phyloP scores from a whole-genome alignment of 208 protist genomes.

The Trichomonas vaginalis region DNA sequence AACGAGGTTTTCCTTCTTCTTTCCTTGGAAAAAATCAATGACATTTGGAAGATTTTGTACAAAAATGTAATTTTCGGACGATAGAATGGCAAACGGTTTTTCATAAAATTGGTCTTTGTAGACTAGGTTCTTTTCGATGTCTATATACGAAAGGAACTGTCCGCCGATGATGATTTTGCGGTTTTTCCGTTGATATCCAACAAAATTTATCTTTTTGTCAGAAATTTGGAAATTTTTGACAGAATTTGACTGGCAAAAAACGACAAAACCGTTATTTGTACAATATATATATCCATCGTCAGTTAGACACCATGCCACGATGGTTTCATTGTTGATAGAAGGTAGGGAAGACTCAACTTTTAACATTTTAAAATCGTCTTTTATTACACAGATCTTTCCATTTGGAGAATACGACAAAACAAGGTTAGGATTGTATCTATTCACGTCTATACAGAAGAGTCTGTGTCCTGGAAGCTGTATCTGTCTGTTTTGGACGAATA shows the following conservation, averaged over 20 bases:
- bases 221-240: neutral
- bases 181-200: too few relatives aligned
- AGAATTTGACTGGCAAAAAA: neutral
- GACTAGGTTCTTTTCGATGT: neutral
- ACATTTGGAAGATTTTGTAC: neutral
- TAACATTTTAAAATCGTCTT: neutral
- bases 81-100: neutral
- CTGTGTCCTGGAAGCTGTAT: neutral
- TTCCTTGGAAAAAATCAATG: neutral
- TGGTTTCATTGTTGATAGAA: neutral
- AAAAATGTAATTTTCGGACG: neutral
- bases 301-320: neutral
- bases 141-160: neutral
- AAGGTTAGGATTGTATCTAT: neutral
- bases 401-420: neutral
- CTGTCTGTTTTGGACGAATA: neutral
- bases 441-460: neutral
- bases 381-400: neutral
- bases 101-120: neutral
- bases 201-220: neutral
- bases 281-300: neutral
- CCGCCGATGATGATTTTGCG: neutral
- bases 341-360: neutral
- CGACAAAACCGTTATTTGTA: neutral
- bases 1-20: neutral